These are phyloP conservation scores for Leishmania gerbilli DNA, from an alignment of 208 protist genomes.

Conservation along the genomic window DNA sequence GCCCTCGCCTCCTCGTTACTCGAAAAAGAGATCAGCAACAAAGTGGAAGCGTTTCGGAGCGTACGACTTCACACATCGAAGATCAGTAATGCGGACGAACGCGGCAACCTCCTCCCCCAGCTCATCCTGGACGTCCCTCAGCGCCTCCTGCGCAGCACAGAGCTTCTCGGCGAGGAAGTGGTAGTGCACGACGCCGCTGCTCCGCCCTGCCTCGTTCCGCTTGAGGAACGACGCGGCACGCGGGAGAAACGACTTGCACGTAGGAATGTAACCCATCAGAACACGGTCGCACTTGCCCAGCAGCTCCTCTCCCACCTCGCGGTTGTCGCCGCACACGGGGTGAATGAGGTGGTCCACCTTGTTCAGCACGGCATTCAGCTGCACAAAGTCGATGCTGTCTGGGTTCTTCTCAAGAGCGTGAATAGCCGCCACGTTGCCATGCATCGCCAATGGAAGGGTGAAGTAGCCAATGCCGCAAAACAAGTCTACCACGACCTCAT, in stretches of 20 bases:
- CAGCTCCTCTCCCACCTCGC: conserved; percentile 64
- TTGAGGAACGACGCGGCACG: conserved; percentile 82
- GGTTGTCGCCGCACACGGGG: conserved; percentile 84
- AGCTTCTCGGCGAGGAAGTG: conserved; percentile 82
- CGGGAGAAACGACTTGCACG: conserved; percentile 72
- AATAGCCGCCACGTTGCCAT: conserved; percentile 54
- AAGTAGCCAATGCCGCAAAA: conserved; percentile 94
- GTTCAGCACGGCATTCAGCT: conserved; percentile 83
- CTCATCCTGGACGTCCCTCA: conserved; percentile 49
- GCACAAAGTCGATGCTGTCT: conserved; percentile 72
- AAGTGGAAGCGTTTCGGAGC: conserved; percentile 85
- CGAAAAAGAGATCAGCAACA: conserved; percentile 78
- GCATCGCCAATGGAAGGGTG: conserved; percentile 81
- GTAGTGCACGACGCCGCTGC: conserved; percentile 82
- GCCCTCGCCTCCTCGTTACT: background rate
- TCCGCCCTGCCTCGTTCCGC: conserved; percentile 17
- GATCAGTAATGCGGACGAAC: conserved; percentile 26
- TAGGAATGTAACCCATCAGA: conserved; percentile 92
- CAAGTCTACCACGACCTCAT: conserved; percentile 92
- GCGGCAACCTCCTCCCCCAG: conserved; percentile 48
- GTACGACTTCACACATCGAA: conserved; percentile 92
- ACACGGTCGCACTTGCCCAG: conserved; percentile 85
- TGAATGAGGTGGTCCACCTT: conserved; percentile 68
- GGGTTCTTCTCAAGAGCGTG: conserved; percentile 92
- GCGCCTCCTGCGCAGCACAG: conserved; percentile 26